phyloP scores from a whole-genome alignment of 106 monocot species.

The Allium sativum region DNA sequence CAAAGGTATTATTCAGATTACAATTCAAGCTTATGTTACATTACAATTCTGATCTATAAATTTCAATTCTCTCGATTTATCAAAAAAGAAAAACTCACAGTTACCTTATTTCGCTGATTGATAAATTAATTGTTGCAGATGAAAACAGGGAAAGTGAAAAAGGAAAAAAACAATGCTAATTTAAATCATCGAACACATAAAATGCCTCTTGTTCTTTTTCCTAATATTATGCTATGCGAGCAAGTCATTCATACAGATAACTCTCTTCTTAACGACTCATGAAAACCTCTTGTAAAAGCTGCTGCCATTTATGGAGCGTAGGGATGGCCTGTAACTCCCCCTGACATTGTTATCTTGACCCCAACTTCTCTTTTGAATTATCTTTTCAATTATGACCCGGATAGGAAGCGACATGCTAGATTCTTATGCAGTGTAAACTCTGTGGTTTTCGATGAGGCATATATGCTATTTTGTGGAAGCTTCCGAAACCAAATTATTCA shows the following conservation, averaged over 20 bases:
- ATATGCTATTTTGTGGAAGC: conserved; percentile 97
- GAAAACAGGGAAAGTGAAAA: neutral
- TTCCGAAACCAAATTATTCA: conserved; percentile 85
- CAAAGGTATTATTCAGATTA: too few species aligned
- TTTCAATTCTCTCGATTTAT: too few species aligned
- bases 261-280: conserved; percentile 37
- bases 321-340: conserved; percentile 78
- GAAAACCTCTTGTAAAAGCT: conserved; percentile 55
- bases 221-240: conserved; percentile 96
- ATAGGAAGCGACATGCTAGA: conserved; percentile 46
- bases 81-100: conserved; percentile 97
- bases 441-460: conserved; percentile 98
- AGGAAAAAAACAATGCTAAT: conserved; percentile 6
- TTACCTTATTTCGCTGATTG: conserved; percentile 75
- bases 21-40: too few species aligned
- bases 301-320: conserved; percentile 81
- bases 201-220: conserved; percentile 67
- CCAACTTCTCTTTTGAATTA: conserved; percentile 92
- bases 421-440: conserved; percentile 63
- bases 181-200: conserved; percentile 8
- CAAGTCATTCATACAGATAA: conserved; percentile 88
- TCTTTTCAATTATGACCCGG: conserved; percentile 59
- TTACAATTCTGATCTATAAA: too few species aligned
- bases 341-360: conserved; percentile 86
- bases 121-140: conserved; percentile 28